phyloP scores from a whole-genome alignment of 768 basidiomycete genomes.

The Lentinula raphanica region DNA sequence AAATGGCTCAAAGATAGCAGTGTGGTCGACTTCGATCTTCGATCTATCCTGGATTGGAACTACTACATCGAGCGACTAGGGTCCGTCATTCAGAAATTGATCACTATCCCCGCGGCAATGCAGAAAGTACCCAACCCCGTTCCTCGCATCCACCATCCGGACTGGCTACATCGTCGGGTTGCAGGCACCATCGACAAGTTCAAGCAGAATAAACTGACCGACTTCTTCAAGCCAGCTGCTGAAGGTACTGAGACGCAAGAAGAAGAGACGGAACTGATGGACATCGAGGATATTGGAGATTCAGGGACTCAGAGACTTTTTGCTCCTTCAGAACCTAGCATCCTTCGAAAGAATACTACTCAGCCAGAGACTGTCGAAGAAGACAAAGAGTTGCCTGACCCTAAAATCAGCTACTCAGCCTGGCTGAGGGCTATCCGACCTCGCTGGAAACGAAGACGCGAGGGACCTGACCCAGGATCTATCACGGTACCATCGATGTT shows the following conservation, averaged over 20 bases:
- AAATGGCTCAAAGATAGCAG: conserved; percentile 96
- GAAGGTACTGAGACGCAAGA: conserved; percentile 15
- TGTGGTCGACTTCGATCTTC: conserved; percentile 81
- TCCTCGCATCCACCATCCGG: conserved; percentile 91
- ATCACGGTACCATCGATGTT: conserved; percentile 70
- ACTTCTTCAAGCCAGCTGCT: conserved; percentile 68
- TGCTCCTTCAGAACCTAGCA: conserved; percentile 50
- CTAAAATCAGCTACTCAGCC: conserved; percentile 56
- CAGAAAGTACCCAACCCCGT: conserved; percentile 97
- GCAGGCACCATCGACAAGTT: conserved; percentile 91
- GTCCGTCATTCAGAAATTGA: conserved; percentile 96
- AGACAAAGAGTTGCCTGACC: conserved; percentile 52
- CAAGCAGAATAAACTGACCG: conserved; percentile 95
- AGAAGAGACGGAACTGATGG: conserved; percentile 31
- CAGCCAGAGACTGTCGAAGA: conserved; percentile 33
- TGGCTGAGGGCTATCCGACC: conserved; percentile 77
- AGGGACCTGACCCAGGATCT: conserved; percentile 29
- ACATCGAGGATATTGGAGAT: conserved; percentile 58
- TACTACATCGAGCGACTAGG: conserved; percentile 98
- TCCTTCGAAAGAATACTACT: conserved; percentile 35
- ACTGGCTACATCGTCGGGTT: conserved; percentile 92
- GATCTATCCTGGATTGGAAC: conserved; percentile 94
- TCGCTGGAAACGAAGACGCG: conserved; percentile 65
- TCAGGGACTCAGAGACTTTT: conserved; percentile 33
- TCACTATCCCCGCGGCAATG: conserved; percentile 98